These are phyloP conservation scores for Incumbomyces delicatus DNA, from an alignment of 2,329 filamentous ascomycete genomes.

Conservation along the genomic window DNA sequence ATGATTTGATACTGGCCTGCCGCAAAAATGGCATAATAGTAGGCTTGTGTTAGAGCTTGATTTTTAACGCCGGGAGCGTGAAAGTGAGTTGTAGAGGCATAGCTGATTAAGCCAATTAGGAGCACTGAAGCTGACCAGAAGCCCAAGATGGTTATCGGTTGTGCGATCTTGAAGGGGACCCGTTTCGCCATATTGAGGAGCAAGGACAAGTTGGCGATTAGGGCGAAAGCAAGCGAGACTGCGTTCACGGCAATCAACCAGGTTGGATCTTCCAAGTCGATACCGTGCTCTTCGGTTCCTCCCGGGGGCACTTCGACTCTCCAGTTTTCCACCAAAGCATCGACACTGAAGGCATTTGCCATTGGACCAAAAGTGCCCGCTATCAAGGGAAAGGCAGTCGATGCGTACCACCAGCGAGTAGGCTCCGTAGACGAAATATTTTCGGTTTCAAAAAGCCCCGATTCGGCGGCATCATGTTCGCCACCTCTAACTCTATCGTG, in stretches of 20 bases:
- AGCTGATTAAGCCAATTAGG: constrained; percentile 43
- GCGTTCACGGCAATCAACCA: constrained; percentile 49
- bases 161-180: constrained; percentile 45
- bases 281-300: constrained; percentile 34
- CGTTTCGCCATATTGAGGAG: constrained; percentile 51
- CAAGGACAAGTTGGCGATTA: constrained; percentile 45
- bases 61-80: constrained; percentile 29
- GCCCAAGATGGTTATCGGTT: constrained; percentile 52
- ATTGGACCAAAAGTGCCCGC: constrained; percentile 48
- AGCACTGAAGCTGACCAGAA: constrained; percentile 47
- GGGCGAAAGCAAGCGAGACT: constrained; percentile 44
- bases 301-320: constrained; percentile 41
- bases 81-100: constrained; percentile 31
- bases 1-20: constrained; percentile 48
- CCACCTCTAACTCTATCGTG: constrained; percentile 24
- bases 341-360: constrained; percentile 46
- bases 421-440: constrained; percentile 18
- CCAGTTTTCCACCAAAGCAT: constrained; percentile 48
- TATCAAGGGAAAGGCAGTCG: constrained; percentile 48
- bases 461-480: no score
- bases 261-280: constrained; percentile 42
- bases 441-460: constrained; percentile 22
- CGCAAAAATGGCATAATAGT: constrained; percentile 52
- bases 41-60: constrained; percentile 46
- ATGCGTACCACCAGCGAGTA: constrained; percentile 51